These are phyloP conservation scores for Lactuca saligna DNA, from an alignment of 129 eudicot genomes.

Conservation along the genomic window DNA sequence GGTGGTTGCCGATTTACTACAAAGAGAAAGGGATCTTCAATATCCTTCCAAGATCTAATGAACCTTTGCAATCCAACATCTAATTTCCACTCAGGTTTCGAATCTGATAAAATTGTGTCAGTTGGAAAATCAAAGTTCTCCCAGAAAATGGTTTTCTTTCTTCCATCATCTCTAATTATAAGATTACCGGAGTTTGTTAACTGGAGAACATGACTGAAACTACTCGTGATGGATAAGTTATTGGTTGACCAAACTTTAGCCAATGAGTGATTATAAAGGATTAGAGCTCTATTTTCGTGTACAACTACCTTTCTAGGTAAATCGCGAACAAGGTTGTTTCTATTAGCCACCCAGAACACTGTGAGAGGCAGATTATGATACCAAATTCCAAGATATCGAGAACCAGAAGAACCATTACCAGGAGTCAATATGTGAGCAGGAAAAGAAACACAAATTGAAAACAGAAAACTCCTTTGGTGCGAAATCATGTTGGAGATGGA, in stretches of 20 bases:
- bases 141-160: slow-evolving; percentile 25
- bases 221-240: not conserved
- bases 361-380: slow-evolving; percentile 38
- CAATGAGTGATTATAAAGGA: slow-evolving; percentile 10
- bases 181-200: slow-evolving; percentile 47
- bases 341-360: slow-evolving; percentile 57
- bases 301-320: slow-evolving; percentile 30
- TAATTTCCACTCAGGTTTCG: slow-evolving; percentile 40
- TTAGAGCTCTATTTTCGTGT: slow-evolving; percentile 21
- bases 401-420: slow-evolving; percentile 17
- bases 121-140: slow-evolving; percentile 40
- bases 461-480: too few species aligned
- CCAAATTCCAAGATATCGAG: slow-evolving; percentile 46
- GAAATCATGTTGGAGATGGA: too few species aligned
- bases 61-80: slow-evolving; percentile 23
- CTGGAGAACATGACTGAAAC: slow-evolving; percentile 29
- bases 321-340: slow-evolving; percentile 35
- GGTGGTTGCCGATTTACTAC: too few species aligned
- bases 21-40: slow-evolving; percentile 32
- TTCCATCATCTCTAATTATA: slow-evolving; percentile 35
- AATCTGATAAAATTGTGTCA: slow-evolving; percentile 44
- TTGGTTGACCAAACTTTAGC: slow-evolving; percentile 31
- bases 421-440: slow-evolving; percentile 36
- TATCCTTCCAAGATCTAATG: slow-evolving; percentile 45
- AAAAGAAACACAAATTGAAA: too few species aligned